Conservation (phyloP, 192 early-diverging fungal species). For the Glomus cerebriforme region DNA sequence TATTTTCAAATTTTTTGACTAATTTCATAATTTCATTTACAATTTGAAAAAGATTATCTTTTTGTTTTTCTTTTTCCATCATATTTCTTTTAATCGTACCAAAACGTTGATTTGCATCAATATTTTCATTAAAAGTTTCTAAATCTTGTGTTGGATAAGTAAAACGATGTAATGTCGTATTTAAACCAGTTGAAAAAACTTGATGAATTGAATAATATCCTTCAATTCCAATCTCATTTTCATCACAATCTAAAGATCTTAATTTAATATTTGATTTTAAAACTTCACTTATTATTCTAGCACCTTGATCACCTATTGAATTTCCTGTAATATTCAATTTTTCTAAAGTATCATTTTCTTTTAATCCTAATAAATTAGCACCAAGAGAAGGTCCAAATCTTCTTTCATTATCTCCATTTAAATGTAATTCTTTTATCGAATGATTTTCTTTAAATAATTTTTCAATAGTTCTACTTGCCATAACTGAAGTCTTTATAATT, state of each 20-base stretch:
- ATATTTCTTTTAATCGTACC: background rate
- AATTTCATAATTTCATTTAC: background rate
- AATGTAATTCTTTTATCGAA: background rate
- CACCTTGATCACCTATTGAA: background rate
- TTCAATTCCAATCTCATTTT: constrained; percentile 23
- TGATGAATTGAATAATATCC: background rate
- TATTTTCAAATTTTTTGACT: background rate
- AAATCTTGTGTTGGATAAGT: background rate
- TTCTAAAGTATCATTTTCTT: background rate
- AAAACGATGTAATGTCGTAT: background rate
- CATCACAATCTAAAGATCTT: constrained; percentile 5
- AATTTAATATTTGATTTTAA: constrained; percentile 1
- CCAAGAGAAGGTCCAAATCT: constrained; percentile 8
- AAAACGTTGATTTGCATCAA: background rate
- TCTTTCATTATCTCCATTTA: background rate
- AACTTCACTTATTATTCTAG: background rate
- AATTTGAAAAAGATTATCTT: background rate
- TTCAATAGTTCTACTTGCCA: constrained; percentile 10
- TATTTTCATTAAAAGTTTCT: background rate
- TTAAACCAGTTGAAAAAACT: background rate
- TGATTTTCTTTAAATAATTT: constrained; percentile 4
- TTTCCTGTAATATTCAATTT: constrained; percentile 21
- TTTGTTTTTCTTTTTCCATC: background rate
- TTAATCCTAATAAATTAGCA: background rate
- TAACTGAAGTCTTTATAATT: background rate